Conservation (phyloP, 371 early-diverging fungal genomes). For the Mucor racemosus region DNA sequence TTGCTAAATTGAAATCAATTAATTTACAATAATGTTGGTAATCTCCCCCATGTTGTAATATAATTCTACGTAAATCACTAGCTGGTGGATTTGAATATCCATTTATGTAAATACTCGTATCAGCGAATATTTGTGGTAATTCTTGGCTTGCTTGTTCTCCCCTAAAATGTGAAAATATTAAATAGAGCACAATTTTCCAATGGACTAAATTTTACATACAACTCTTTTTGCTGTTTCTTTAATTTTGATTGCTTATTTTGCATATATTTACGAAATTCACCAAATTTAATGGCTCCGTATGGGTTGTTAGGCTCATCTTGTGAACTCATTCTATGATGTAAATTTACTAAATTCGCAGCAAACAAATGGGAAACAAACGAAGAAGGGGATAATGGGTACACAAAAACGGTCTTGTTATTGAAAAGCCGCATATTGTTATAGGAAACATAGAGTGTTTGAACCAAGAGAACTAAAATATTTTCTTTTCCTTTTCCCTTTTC, state of each 20-base stretch:
- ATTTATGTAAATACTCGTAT: conserved; percentile 67
- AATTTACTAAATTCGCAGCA: neutral
- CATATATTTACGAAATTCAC: conserved; percentile 68
- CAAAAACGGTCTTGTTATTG: neutral
- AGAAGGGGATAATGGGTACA: neutral
- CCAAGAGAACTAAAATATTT: no score
- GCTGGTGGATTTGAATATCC: conserved; percentile 70
- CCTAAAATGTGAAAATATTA: conserved; percentile 9
- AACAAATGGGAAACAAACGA: neutral
- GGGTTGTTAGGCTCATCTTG: conserved; percentile 35
- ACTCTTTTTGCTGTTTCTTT: conserved; percentile 59
- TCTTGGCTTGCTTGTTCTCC: conserved; percentile 33
- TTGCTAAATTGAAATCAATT: neutral
- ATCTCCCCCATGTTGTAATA: conserved; percentile 65
- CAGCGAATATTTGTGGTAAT: conserved; percentile 55
- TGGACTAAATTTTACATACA: conserved; percentile 28
- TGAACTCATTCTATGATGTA: neutral
- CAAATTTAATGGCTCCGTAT: conserved; percentile 61
- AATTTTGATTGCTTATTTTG: conserved; percentile 66
- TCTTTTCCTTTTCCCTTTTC: conserved; percentile 13
- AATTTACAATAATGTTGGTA: conserved; percentile 60
- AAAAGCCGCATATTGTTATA: neutral
- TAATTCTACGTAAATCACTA: conserved; percentile 59
- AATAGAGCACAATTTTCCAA: no score
- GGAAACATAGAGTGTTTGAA: no score